A percentile compares a stretch with the other conserved stretches of the same genome.
phyloP scores from a whole-genome alignment of 257 asterid genomes.

The Galeopsis tetrahit region DNA sequence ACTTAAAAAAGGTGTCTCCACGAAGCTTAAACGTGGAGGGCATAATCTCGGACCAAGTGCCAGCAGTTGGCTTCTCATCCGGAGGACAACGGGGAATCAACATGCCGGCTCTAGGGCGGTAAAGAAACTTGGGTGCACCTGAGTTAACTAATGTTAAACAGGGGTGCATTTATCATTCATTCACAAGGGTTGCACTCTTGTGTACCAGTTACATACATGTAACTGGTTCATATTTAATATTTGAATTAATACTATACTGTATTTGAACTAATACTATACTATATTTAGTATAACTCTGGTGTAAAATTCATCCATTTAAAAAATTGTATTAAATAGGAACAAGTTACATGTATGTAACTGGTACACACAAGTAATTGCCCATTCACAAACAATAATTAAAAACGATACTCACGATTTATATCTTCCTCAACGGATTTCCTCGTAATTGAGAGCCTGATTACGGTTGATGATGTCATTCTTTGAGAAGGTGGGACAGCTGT shows the following conservation, averaged over 20 bases:
- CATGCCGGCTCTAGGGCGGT: conserved; percentile 80
- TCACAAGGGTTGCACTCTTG: too few species aligned
- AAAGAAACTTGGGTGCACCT: conserved; percentile 68
- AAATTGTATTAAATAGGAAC: too few species aligned
- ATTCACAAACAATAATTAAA: not conserved
- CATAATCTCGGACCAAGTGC: conserved; percentile 70
- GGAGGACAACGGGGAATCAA: conserved; percentile 61
- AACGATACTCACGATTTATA: conserved; percentile 50
- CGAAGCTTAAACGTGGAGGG: conserved; percentile 82
- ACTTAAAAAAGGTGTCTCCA: conserved; percentile 75
- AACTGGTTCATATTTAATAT: too few species aligned
- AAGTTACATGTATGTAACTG: too few species aligned
- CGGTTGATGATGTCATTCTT: conserved; percentile 60
- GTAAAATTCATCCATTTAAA: too few species aligned
- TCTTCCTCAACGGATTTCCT: conserved; percentile 75
- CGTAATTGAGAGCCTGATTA: conserved; percentile 76
- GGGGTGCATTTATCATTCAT: not conserved
- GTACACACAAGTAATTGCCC: too few species aligned
- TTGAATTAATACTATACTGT: too few species aligned
- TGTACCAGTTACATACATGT: too few species aligned
- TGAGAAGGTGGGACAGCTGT: conserved; percentile 51
- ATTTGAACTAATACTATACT: too few species aligned
- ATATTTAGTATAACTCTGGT: too few species aligned
- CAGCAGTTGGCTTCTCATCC: conserved; percentile 63
- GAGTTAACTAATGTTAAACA: conserved; percentile 25